phyloP scores from a whole-genome alignment of 2,329 filamentous ascomycete genomes.

The Phyllosticta paracitricarpa region DNA sequence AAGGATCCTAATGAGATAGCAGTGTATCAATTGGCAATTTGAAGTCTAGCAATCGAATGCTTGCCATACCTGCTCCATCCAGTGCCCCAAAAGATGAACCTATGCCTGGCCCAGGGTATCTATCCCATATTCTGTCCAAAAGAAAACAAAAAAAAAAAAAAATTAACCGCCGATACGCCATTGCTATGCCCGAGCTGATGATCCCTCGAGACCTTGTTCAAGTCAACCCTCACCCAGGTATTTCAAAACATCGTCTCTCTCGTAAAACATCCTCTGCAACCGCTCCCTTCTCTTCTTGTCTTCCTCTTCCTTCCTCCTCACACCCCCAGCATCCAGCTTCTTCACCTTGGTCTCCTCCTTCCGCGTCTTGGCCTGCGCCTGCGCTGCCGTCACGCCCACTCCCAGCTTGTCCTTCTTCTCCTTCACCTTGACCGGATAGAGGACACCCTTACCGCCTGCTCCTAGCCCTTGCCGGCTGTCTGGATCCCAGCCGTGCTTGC shows the following conservation, averaged over 20 bases:
- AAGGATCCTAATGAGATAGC: no score
- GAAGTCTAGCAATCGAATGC: no score
- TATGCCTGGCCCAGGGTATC: neutral
- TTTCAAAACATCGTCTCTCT: slow-evolving; percentile 62
- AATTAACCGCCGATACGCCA: neutral
- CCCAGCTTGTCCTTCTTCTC: slow-evolving; percentile 68
- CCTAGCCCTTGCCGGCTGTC: slow-evolving; percentile 65
- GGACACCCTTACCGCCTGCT: slow-evolving; percentile 55
- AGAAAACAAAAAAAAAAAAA: no score
- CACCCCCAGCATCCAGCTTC: slow-evolving; percentile 35
- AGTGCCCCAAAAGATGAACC: neutral
- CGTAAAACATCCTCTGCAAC: slow-evolving; percentile 62
- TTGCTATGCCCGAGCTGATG: neutral
- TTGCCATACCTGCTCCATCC: no score
- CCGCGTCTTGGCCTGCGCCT: slow-evolving; percentile 17
- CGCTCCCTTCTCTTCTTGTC: slow-evolving; percentile 54
- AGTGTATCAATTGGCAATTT: no score
- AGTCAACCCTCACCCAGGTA: slow-evolving; percentile 47
- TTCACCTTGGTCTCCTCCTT: slow-evolving; percentile 19
- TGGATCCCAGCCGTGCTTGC: slow-evolving; percentile 63
- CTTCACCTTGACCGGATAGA: slow-evolving; percentile 62
- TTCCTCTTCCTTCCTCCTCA: slow-evolving; percentile 50
- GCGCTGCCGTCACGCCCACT: slow-evolving; percentile 47
- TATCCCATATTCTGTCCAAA: neutral
- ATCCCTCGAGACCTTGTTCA: neutral